Evolutionary conservation across 2,329 filamentous ascomycete species (phyloP), one percentile per base, ranked within the genome.

Genomic region (Ceratocystis huliohia): DNA sequence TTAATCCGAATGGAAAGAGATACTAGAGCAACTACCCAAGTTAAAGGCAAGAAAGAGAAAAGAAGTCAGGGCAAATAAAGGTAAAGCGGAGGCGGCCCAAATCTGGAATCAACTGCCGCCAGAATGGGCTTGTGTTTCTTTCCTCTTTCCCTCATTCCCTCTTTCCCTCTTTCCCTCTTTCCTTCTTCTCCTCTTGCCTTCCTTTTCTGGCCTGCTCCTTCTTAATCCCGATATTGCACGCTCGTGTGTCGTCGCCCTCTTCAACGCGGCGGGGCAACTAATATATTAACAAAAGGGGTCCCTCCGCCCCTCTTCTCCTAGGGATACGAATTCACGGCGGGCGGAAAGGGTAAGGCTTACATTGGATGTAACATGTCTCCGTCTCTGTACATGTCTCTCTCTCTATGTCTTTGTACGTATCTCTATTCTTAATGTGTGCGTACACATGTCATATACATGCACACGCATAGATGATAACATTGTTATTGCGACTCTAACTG

Each of bases 21-120:
- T 41, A 46, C 15, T 25, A n/a, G 15, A 64, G 48, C 48, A 59
- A 59, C 56, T 46, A 15, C 61, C 59, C 22, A 13, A 17, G 20
- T 53, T 28, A 41, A 41, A 41, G 20, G 8, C 59, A 20, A 10
- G 37, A 45, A 41, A 17, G 20, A 46, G 45, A 17, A 46, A 25
- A 53, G n/a, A n/a, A 48, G 28, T 5, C 25, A 61, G 13, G 25
- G 25, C 25, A 33, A 20, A 30, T 33, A 63, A 46, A 22, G 20
- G 41, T 17, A 63, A 46, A 63, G 37, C 44, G 37, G 61, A 44
- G 37, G 41, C 1, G n/a, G 22, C 37, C 61, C 37, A 15, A 46
- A 28, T 63, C 6, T 28, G 61, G 37, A 63, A 63, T 10, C 61
- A 45, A 63, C 61, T 63, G 20, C 22, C 22, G 33, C 22, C 33